Percentiles rank a stretch among this genome's conserved stretches.
These are phyloP conservation scores for Sporothrix pallida DNA, from an alignment of 2,329 filamentous ascomycete species.

Conservation along the genomic window DNA sequence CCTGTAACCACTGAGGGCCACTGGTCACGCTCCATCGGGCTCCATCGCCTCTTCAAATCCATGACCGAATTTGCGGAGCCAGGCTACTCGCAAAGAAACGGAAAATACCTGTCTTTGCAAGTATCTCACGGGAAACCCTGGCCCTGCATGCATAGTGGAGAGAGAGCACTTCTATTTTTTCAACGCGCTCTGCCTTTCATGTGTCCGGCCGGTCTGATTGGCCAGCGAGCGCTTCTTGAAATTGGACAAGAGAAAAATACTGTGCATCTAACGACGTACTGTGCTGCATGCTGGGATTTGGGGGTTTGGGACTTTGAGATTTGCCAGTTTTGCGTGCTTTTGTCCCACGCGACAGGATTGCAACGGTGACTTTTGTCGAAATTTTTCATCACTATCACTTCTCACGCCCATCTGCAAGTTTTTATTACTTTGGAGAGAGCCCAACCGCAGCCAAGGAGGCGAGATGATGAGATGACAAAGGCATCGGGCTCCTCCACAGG, in stretches of 20 bases:
- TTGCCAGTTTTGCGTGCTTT: slow-evolving; percentile 1
- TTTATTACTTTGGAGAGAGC: background rate
- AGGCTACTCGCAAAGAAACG: slow-evolving; percentile 1
- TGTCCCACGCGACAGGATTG: slow-evolving; percentile 23
- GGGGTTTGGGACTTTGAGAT: background rate
- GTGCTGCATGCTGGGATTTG: slow-evolving; percentile 1
- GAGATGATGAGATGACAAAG: slow-evolving; percentile 7
- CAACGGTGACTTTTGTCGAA: background rate
- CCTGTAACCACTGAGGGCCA: background rate
- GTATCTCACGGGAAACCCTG: slow-evolving; percentile 15
- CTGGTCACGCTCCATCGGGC: background rate
- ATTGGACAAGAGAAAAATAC: slow-evolving; percentile 25
- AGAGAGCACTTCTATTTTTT: background rate
- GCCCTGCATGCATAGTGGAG: slow-evolving; percentile 17
- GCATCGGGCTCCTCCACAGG: background rate
- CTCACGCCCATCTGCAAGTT: slow-evolving; percentile 13
- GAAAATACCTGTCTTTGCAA: background rate
- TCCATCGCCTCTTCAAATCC: background rate
- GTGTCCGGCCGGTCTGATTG: slow-evolving; percentile 24
- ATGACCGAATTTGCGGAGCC: slow-evolving; percentile 8
- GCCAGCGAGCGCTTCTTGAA: slow-evolving; percentile 15
- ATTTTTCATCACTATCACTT: background rate
- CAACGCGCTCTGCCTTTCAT: slow-evolving; percentile 8
- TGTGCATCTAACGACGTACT: background rate
- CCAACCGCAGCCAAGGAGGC: background rate